Base-by-base conservation (phyloP, 176 grass and related monocot species). In the Phragmites australis region DNA sequence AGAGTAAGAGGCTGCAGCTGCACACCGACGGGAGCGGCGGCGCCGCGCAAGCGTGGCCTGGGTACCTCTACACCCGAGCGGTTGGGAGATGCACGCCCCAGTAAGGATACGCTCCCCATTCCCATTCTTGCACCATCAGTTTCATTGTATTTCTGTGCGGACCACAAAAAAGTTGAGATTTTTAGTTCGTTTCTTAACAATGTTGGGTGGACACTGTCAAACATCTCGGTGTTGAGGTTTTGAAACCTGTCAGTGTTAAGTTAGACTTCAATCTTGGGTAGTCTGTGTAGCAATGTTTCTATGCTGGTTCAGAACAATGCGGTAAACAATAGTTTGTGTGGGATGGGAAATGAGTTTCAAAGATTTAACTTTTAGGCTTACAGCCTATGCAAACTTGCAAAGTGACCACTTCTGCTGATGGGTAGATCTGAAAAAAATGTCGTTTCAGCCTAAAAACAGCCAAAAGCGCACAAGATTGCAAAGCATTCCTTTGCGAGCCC, bases 1-100 rank as follows among this genome's bases (percentile, higher is more conserved):
- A 76, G 64, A 75, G 77, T 34, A 70, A 86, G 56, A 68, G 80
- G 49, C 37, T 70, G 46, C 40, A 19, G 80, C 63, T 81, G 70
- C 68, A 81, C 70, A 27, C 83, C 34, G 57, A 53, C 22, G 79
- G 78, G 75, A 43, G 72, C 57, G 26, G 30, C 67, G 72, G 65
- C 45, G 25, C 46, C 40, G 65, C 65, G 53, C 81, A 32, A 0
- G 73, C 45, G 57, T 93, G 90, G 96, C 96, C 96, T 13, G 96
- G 96, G 45, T 99, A 89, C 88, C 88, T 95, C 79, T 99, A 95
- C 84, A 88, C 86, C 78, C 87, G 96, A 86, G 73, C 88, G 2
- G 42, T 84, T 11, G 96, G 96, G 69, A 89, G 84, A 61, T 99
- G 96, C 88, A 99, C 96, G 65, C 90, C 90, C 55, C 93, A 93